Conservation (phyloP, 805 yeast genomes). For the Starmerella ratchasimensis region DNA sequence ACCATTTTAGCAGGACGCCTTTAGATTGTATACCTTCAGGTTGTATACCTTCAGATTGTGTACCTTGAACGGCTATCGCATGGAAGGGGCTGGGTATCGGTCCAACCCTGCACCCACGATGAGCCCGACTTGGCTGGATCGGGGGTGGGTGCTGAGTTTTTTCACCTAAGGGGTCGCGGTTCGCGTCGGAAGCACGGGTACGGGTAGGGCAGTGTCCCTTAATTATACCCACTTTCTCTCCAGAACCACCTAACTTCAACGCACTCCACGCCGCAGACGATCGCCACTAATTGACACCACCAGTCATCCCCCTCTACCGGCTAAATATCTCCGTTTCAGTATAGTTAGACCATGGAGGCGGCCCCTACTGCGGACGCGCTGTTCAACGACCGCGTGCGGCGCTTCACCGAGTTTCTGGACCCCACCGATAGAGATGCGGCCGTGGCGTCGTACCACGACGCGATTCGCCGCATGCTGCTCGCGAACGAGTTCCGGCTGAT, state of each 20-base stretch:
- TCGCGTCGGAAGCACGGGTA: slow-evolving; percentile 1
- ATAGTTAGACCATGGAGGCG: slow-evolving; percentile 12
- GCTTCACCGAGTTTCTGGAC: slow-evolving; percentile 72
- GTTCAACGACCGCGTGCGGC: slow-evolving; percentile 71
- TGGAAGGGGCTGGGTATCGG: too few species aligned
- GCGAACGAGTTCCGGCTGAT: slow-evolving; percentile 52
- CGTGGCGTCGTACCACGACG: slow-evolving; percentile 47
- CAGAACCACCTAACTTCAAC: not conserved
- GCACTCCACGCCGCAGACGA: not conserved
- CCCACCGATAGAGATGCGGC: slow-evolving; percentile 38
- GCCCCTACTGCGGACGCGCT: slow-evolving; percentile 22
- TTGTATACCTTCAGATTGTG: too few species aligned
- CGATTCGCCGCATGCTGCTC: slow-evolving; percentile 58
- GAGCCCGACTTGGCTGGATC: too few species aligned
- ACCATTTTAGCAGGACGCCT: slow-evolving; percentile 44
- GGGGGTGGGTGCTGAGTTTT: too few species aligned
- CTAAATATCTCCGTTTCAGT: not conserved
- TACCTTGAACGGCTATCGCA: too few species aligned
- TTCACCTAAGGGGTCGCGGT: too few species aligned
- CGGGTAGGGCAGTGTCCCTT: slow-evolving; percentile 7
- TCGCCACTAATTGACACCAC: not conserved
- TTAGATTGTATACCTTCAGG: not conserved
- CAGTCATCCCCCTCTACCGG: not conserved
- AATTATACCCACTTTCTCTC: not conserved
- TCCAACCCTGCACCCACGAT: too few species aligned